Base-by-base conservation (phyloP, 2,329 filamentous ascomycete species). In the Fusarium avenaceum region DNA sequence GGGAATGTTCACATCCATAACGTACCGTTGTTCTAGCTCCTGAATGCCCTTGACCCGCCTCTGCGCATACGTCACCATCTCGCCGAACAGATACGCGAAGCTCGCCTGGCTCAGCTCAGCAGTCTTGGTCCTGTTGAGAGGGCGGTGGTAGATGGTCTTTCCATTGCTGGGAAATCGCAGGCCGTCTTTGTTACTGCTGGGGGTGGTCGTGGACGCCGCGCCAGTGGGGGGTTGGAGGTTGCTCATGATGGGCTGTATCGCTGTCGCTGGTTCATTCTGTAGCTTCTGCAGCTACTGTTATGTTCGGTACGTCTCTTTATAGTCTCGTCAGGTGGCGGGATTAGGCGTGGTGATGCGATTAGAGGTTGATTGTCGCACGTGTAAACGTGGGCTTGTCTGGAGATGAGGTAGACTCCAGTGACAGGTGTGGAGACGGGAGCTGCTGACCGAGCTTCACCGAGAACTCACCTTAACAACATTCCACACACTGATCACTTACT, bases 121-220 rank as follows among this genome's bases (percentile, higher is more conserved):
- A 73, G 92, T 93, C 78, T 93, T 92, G 74, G 90, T 91, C 69
- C 96, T 92, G 81, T 97, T 97, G 65, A 98, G 85, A 65, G 97
- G 94, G 56, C 96, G 89, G 84, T 97, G 94, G 84, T 98, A 99
- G 83, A 99, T 98, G 69, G 94, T 97, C 83, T 98, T 98, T 83
- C 94, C 93, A 79, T 90, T 97, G 57, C 92, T 92, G 47, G 96
- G 95, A 76, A 96, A 93, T 72, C 94, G 92, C 65, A 99, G 89
- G 26, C 92, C 90, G 69, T 85, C 84, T 76, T 84, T 83, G 71
- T 38, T 56, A 40, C 65, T 45, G 32, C 80, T 79, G 61, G 60
- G 53, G 4, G 59, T 44, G 35, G 59, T 39, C 26, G 81, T 77
- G 26, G 80, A 74, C 67, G 84, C 80, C 67, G 80, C 75, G 59